phyloP scores from a whole-genome alignment of 495 filamentous ascomycete genomes.

The Hyaloscypha finlandica region DNA sequence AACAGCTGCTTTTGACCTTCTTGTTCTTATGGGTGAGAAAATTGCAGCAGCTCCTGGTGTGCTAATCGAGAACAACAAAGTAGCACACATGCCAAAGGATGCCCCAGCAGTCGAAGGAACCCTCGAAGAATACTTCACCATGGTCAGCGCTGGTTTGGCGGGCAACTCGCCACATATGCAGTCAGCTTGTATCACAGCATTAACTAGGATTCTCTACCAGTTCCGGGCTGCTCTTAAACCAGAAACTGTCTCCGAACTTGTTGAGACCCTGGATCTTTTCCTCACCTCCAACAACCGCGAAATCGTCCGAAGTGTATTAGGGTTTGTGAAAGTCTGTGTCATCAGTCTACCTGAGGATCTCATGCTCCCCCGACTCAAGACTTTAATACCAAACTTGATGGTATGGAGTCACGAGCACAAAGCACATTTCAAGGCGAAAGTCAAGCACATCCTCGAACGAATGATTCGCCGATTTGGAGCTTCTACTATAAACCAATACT shows the following conservation, averaged over 20 bases:
- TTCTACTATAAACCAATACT: conserved; percentile 70
- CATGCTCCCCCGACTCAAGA: conserved; percentile 69
- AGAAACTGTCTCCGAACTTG: conserved; percentile 69
- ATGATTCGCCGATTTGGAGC: conserved; percentile 89
- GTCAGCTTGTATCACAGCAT: conserved; percentile 87
- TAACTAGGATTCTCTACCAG: conserved; percentile 88
- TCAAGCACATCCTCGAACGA: conserved; percentile 94
- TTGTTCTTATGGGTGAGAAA: conserved; percentile 83
- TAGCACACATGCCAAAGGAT: conserved; percentile 79
- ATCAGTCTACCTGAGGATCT: conserved; percentile 77
- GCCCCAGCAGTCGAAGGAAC: conserved; percentile 74
- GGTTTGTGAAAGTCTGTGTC: conserved; percentile 94
- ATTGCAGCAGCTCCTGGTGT: conserved; percentile 70
- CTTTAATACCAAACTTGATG: conserved; percentile 85
- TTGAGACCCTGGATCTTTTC: conserved; percentile 92
- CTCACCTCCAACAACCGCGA: conserved; percentile 93
- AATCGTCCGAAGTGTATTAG: conserved; percentile 88
- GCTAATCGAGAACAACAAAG: conserved; percentile 77
- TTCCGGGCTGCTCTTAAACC: conserved; percentile 63
- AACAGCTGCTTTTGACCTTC: conserved; percentile 83
- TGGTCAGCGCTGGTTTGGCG: conserved; percentile 94
- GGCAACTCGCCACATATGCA: conserved; percentile 93
- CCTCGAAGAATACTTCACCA: conserved; percentile 95
- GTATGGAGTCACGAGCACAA: conserved; percentile 98
- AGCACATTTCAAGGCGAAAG: conserved; percentile 90